phyloP scores from a whole-genome alignment of 306 rosid genomes.

The Lablab purpureus region DNA sequence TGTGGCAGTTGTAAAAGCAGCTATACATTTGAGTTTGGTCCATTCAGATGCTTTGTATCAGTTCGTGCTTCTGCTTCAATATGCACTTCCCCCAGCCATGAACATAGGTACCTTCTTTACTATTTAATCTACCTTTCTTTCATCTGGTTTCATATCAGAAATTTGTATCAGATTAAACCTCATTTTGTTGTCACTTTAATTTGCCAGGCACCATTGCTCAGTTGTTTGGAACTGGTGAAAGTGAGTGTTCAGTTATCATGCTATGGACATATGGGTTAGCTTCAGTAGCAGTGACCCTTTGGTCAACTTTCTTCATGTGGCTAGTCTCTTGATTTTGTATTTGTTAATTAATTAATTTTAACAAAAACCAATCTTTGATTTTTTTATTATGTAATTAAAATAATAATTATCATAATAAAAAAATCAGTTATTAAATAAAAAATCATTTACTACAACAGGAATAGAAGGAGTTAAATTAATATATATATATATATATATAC shows the following conservation, averaged over 20 bases:
- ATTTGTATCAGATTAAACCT: no score
- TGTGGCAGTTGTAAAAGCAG: constrained; percentile 65
- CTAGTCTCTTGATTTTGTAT: constrained; percentile 53
- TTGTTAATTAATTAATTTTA: not conserved
- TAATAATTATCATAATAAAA: no score
- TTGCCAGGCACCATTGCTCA: constrained; percentile 81
- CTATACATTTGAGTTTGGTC: constrained; percentile 66
- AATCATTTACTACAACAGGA: no score
- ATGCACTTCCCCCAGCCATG: constrained; percentile 91
- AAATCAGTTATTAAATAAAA: no score
- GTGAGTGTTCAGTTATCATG: constrained; percentile 80
- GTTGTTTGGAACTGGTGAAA: constrained; percentile 72
- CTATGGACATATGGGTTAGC: constrained; percentile 79
- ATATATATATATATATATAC: no score
- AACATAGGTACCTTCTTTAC: constrained; percentile 60
- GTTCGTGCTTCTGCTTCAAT: constrained; percentile 83
- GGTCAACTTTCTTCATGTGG: constrained; percentile 87
- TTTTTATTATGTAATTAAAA: no score
- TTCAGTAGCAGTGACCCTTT: constrained; percentile 74
- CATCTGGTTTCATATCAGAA: no score
- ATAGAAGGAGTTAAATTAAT: no score
- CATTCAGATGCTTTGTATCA: constrained; percentile 71
- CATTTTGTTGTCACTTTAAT: not conserved
- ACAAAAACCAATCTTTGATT: no score
- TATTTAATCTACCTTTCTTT: not conserved